Evolutionary conservation across 768 basidiomycete species (phyloP).

Genomic region (Xanthoconium purpureum): DNA sequence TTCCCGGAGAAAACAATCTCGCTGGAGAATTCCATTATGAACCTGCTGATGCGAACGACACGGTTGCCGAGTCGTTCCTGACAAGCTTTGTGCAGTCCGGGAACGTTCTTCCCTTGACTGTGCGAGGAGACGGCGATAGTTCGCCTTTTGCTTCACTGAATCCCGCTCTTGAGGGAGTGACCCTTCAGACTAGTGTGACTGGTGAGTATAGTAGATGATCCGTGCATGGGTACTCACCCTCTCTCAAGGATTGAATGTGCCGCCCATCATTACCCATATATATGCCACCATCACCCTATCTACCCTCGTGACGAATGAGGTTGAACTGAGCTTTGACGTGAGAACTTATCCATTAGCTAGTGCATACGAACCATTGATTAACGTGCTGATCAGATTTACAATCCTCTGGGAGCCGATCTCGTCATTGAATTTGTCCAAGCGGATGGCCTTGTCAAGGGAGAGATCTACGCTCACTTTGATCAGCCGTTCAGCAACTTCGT

Average conservation of each 20-base stretch:
- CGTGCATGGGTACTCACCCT: neutral
- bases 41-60: constrained; percentile 64
- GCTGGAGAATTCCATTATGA: constrained; percentile 65
- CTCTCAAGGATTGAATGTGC: constrained; percentile 43
- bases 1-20: constrained; percentile 54
- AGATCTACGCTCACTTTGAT: constrained; percentile 56
- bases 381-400: constrained; percentile 39
- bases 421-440: constrained; percentile 56
- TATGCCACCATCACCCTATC: constrained; percentile 51
- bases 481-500: constrained; percentile 53
- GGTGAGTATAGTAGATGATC: constrained; percentile 32
- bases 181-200: constrained; percentile 45
- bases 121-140: constrained; percentile 57
- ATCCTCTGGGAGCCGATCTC: constrained; percentile 58
- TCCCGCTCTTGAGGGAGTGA: constrained; percentile 52
- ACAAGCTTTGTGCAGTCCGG: constrained; percentile 56
- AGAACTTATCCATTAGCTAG: constrained; percentile 15
- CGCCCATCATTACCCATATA: constrained; percentile 55
- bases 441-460: constrained; percentile 49
- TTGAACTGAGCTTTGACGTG: constrained; percentile 57
- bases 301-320: constrained; percentile 47
- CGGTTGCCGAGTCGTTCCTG: constrained; percentile 59
- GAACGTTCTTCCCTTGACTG: constrained; percentile 45
- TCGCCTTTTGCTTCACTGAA: constrained; percentile 61
- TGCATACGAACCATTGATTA: neutral